Evolutionary conservation across 75 land plant species (phyloP).

Genomic region (Ceratopteris richardii): DNA sequence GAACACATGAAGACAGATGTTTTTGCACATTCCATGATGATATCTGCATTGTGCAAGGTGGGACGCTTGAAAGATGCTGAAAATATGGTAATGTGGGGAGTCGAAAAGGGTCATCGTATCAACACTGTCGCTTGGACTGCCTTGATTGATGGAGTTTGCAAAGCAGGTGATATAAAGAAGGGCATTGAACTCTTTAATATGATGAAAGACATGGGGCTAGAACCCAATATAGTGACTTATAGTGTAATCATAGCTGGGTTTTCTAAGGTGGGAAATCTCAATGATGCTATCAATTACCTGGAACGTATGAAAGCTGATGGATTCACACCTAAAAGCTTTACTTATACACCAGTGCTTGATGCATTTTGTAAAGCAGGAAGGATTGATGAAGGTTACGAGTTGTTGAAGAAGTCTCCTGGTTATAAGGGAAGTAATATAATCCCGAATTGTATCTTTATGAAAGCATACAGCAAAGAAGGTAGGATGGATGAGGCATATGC

Average conservation of each 20-base stretch:
- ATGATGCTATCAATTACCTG: constrained; percentile 12
- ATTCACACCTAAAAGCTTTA: constrained; percentile 16
- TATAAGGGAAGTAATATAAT: constrained; percentile 9
- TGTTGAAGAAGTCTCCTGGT: constrained; percentile 12
- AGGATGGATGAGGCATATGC: constrained; percentile 7
- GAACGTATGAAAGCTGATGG: constrained; percentile 20
- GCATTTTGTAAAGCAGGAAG: constrained; percentile 24
- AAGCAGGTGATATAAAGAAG: constrained; percentile 20
- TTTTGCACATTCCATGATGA: constrained; percentile 18
- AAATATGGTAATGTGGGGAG: constrained; percentile 10
- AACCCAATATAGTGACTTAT: constrained; percentile 29
- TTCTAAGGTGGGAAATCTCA: constrained; percentile 17
- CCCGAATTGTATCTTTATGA: not conserved
- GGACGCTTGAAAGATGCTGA: constrained; percentile 18
- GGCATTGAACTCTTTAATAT: constrained; percentile 22
- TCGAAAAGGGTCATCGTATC: constrained; percentile 5
- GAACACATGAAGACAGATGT: constrained; percentile 5
- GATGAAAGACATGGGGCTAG: constrained; percentile 14
- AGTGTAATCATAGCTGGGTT: constrained; percentile 25
- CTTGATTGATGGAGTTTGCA: constrained; percentile 30
- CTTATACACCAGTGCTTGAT: constrained; percentile 18
- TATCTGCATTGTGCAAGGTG: constrained; percentile 20
- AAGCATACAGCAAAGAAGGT: not conserved
- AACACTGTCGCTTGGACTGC: constrained; percentile 14
- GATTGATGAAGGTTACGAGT: constrained; percentile 9